Base-by-base conservation (phyloP, 2,329 filamentous ascomycete genomes). In the Alternaria incomplexa region DNA sequence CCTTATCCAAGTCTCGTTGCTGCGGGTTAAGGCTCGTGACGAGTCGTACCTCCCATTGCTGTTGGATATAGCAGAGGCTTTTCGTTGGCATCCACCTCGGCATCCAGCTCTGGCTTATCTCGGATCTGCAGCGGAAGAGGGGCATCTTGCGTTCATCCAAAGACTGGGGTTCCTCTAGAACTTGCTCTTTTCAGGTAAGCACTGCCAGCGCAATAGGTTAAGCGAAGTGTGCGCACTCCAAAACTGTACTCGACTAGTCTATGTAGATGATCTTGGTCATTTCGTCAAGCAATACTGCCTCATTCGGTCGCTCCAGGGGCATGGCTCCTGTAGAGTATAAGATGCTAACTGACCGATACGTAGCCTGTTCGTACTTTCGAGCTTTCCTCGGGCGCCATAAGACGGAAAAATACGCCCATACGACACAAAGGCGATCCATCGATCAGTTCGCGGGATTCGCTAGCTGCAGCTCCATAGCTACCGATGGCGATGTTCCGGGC, bases 181-280 rank as follows among this genome's bases (percentile, higher is more conserved):
- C 7, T 55, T 65, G 32, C 62, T 63, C 32, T 44, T 36, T 63
- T 56, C 56, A 66, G 70, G 70, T 73, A 71, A 71, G 69, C 61
- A 68, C 15, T 25, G 20, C 52, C 58, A 56, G 32, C 43, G 15
- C 44, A 40, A 44, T 32, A 52, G n/a, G 23, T 15, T 67, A 72
- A 70, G 63, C 63, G 61, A 69, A 56, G 51, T 45, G 48, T 59
- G 61, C 45, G 20, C 43, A 50, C 40, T 58, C 53, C 48, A 59
- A 13, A 36, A 22, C 61, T 22, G 59, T 50, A 26, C n/a, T 36
- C 48, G 23, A 43, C 28, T 51, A 52, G 45, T 57, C 32, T 36
- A 12, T 50, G 11, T 32, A 22, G 25, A 48, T 26, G 17, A n/a
- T 26, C 30, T 44, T 13, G 30, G 12, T 36, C 17, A 26, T n/a